These are phyloP conservation scores for Rhypophila decipiens DNA, from an alignment of 495 filamentous ascomycete species.

Conservation along the genomic window DNA sequence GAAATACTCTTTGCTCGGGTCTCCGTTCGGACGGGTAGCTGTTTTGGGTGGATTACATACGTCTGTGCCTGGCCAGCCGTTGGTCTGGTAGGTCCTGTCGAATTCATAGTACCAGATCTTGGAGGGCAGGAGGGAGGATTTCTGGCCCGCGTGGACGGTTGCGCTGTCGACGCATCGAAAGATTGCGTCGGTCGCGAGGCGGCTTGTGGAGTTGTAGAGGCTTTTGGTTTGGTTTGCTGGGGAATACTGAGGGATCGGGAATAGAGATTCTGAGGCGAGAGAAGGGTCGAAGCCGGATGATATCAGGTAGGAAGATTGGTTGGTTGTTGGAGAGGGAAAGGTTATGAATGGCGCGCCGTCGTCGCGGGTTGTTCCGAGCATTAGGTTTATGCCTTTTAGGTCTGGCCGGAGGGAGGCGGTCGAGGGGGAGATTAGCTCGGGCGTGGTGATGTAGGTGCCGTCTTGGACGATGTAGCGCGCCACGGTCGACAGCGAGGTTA, in stretches of 20 bases:
- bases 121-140: slow-evolving; percentile 23
- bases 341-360: slow-evolving; percentile 44
- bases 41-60: slow-evolving; percentile 40
- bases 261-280: slow-evolving; percentile 25
- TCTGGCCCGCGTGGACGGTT: slow-evolving; percentile 32
- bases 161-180: slow-evolving; percentile 47
- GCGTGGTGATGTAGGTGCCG: slow-evolving; percentile 36
- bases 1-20: slow-evolving; percentile 32
- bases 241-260: slow-evolving; percentile 22
- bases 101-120: slow-evolving; percentile 45
- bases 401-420: slow-evolving; percentile 23
- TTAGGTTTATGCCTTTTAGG: slow-evolving; percentile 28
- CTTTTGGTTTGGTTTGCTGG: slow-evolving; percentile 35
- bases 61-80: slow-evolving; percentile 38
- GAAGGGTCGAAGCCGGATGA: slow-evolving; percentile 33
- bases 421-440: slow-evolving; percentile 24
- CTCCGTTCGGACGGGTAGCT: slow-evolving; percentile 30
- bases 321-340: slow-evolving; percentile 30
- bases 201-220: slow-evolving; percentile 37
- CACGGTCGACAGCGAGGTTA: slow-evolving; percentile 18
- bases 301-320: slow-evolving; percentile 29
- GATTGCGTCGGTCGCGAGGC: slow-evolving; percentile 41
- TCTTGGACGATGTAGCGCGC: slow-evolving; percentile 42
- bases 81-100: slow-evolving; percentile 46
- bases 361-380: slow-evolving; percentile 45